phyloP scores from a whole-genome alignment of 2,329 filamentous ascomycete genomes.

The Pestalotiopsis sp. region DNA sequence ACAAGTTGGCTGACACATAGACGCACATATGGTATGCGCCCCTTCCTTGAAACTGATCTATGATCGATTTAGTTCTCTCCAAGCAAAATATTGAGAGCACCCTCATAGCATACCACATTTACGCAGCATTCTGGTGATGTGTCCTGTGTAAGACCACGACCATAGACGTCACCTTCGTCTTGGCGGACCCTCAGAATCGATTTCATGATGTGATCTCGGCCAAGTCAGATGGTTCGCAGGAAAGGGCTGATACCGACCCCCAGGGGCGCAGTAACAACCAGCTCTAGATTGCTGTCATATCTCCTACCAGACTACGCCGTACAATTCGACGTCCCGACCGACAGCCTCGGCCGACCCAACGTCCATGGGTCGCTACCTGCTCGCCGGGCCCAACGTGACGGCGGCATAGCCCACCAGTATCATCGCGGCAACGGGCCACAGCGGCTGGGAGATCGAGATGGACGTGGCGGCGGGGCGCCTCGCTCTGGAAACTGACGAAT shows the following conservation, averaged over 20 bases:
- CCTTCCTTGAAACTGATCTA: too few relatives aligned
- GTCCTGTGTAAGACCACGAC: not conserved
- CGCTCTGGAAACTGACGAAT: not conserved
- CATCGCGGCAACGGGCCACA: not conserved
- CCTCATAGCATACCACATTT: not conserved
- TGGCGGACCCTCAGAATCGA: not conserved
- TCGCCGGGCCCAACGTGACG: not conserved
- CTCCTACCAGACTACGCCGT: not conserved
- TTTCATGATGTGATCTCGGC: not conserved
- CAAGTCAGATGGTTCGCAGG: not conserved
- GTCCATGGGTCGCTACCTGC: not conserved
- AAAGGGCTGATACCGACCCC: not conserved
- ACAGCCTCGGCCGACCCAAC: not conserved
- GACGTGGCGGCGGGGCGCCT: not conserved
- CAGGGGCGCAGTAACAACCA: not conserved
- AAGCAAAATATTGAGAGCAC: too few relatives aligned
- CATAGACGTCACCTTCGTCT: not conserved
- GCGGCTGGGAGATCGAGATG: conserved; percentile 2
- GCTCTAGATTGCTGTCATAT: too few relatives aligned
- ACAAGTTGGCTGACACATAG: too few relatives aligned
- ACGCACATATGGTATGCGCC: too few relatives aligned
- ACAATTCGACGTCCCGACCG: not conserved
- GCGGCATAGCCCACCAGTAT: not conserved
- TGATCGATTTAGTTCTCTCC: too few relatives aligned
- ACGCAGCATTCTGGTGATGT: not conserved